Base-by-base conservation (phyloP, 257 asterid species). In the Gardenia jasminoides region DNA sequence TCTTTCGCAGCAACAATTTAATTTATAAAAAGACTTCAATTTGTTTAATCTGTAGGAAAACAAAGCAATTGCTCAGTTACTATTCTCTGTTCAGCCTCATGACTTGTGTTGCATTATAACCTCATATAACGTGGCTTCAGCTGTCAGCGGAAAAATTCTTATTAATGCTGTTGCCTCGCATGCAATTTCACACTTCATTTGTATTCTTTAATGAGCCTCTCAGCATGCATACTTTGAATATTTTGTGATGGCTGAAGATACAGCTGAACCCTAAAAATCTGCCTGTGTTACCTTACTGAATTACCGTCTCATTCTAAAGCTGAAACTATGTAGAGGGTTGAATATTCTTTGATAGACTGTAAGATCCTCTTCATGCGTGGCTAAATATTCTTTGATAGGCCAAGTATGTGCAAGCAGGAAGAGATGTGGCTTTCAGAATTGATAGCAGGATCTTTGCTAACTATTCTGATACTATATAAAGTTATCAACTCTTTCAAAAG, bases 211-310 rank as follows among this genome's bases (percentile, higher is more conserved):
- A 72, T 72, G 22, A 13, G n/a, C 30, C 76, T 10, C 61, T 30
- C n/a, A 47, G 64, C 20, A 33, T 28, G 24, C 44, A 65, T 17
- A 16, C 52, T 4, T 47, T 15, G 20, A 22, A 9, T 61, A 22
- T 31, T 36, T 50, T 72, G 39, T n/a, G 3, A 72, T 72, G 77
- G 77, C 54, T 73, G 20, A 73, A 30, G 66, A 30, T 30, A n/a
- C 47, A 15, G 31, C 19, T 59, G 31, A 28, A 22, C 26, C 64
- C 47, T 26, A n/a, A 7, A 13, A 41, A 3, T 44, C 12, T 46
- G 50, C 50, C 50, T 46, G 50, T 12, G 50, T 74, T 30, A 31
- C 48, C 48, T 6, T 73, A 26, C 44, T 73, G 56, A 36, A 26
- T 39, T 36, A 72, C 76, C 47, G n/a, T 44, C 31, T 20, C 22